Percentiles rank a stretch among this genome's conserved stretches.
Conservation (phyloP, 2,329 filamentous ascomycete genomes). For the Phyllosticta citribraziliensis region DNA sequence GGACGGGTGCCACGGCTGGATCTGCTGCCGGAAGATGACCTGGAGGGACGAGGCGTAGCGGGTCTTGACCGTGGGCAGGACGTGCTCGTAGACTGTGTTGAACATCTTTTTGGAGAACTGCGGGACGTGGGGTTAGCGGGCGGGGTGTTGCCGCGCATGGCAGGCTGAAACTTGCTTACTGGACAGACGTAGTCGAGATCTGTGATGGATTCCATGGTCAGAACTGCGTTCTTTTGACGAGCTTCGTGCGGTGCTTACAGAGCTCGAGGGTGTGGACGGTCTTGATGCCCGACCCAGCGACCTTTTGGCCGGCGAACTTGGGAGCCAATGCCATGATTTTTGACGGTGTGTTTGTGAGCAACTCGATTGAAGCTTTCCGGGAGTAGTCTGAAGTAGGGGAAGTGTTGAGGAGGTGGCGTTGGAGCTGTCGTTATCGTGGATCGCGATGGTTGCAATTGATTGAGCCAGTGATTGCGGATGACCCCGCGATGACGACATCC, state of each 20-base stretch:
- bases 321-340: constrained; percentile 61
- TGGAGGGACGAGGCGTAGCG: constrained; percentile 55
- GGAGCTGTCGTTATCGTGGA: neutral
- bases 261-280: constrained; percentile 44
- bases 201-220: constrained; percentile 17
- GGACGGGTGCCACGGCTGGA: constrained; percentile 92
- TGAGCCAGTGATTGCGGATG: neutral
- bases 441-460: neutral
- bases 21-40: constrained; percentile 80
- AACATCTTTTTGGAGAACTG: constrained; percentile 63
- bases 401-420: neutral
- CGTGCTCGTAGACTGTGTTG: constrained; percentile 58
- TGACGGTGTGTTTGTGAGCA: neutral
- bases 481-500: constrained; percentile 9
- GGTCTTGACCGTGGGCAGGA: constrained; percentile 54
- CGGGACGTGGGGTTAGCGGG: constrained; percentile 13
- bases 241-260: constrained; percentile 27
- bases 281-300: constrained; percentile 36
- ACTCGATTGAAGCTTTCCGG: too few relatives aligned
- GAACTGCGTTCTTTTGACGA: too few relatives aligned
- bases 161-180: constrained; percentile 18
- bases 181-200: constrained; percentile 89
- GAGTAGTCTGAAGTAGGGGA: neutral
- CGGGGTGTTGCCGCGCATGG: neutral
- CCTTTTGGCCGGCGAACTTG: constrained; percentile 64